Conservation (phyloP, 108 stramenopile species). For the Hondaea fermentalgiana region DNA sequence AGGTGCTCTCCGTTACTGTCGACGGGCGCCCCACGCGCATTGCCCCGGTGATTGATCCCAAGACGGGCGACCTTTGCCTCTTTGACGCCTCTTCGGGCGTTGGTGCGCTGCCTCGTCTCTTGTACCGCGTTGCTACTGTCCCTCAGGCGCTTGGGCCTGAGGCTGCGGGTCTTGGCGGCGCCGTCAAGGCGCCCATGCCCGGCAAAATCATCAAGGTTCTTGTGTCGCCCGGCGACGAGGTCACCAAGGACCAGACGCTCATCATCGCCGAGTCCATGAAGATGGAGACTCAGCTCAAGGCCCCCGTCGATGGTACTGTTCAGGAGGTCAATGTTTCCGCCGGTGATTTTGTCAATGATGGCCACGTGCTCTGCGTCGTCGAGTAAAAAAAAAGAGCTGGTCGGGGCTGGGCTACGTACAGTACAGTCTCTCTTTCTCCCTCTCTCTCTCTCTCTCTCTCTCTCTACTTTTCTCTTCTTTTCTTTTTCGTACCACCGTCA, state of each 20-base stretch:
- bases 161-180: constrained; percentile 27
- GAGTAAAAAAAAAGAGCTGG: constrained; percentile 15
- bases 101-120: not conserved
- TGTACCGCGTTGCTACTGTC: not conserved
- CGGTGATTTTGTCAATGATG: constrained; percentile 58
- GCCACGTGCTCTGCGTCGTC: constrained; percentile 44
- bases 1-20: not conserved
- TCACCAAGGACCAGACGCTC: constrained; percentile 57
- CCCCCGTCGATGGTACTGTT: constrained; percentile 54
- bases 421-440: no score
- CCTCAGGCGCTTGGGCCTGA: not conserved
- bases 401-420: no score
- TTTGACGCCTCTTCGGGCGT: not conserved
- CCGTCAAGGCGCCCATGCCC: constrained; percentile 70
- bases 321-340: constrained; percentile 30
- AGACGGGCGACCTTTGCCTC: not conserved
- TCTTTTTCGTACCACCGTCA: not conserved
- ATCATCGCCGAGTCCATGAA: constrained; percentile 83
- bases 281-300: constrained; percentile 69
- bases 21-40: not conserved
- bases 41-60: not conserved
- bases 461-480: not conserved
- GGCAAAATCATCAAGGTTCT: constrained; percentile 62
- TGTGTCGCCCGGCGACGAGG: constrained; percentile 51
- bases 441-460: no score